Evolutionary conservation across 2,329 filamentous ascomycete genomes (phyloP).

Genomic region (Pestalotiopsis fici): DNA sequence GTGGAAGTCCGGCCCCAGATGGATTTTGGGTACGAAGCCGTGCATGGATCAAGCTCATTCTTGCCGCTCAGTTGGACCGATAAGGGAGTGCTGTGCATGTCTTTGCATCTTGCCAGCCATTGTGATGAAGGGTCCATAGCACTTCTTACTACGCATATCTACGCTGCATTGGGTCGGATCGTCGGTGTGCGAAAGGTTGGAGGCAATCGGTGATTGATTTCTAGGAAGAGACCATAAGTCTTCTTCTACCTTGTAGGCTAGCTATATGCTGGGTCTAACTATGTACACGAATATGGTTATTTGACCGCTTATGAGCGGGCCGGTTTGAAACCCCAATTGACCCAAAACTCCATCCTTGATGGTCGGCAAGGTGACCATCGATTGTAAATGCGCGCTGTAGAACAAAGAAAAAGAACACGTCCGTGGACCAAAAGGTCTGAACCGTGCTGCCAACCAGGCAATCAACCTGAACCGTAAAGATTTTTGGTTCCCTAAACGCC

Average conservation of each 20-base stretch:
- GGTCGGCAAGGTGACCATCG: slow-evolving; percentile 7
- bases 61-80: background rate
- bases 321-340: background rate
- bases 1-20: background rate
- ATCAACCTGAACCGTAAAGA: background rate
- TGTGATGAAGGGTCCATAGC: background rate
- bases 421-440: background rate
- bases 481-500: slow-evolving; percentile 4
- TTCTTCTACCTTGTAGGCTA: background rate
- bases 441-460: background rate
- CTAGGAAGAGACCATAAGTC: background rate
- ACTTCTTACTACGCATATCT: background rate
- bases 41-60: background rate
- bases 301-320: background rate
- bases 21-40: background rate
- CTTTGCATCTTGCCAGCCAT: background rate
- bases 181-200: background rate
- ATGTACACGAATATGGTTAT: slow-evolving; percentile 6
- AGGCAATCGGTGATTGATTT: background rate
- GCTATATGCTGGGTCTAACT: background rate
- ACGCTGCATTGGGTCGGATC: background rate
- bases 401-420: background rate
- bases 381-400: slow-evolving; percentile 11
- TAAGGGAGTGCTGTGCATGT: background rate
- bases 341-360: slow-evolving; percentile 6